phyloP scores from a whole-genome alignment of 371 early-diverging fungal species.

The Lichtheimia corymbifera region DNA sequence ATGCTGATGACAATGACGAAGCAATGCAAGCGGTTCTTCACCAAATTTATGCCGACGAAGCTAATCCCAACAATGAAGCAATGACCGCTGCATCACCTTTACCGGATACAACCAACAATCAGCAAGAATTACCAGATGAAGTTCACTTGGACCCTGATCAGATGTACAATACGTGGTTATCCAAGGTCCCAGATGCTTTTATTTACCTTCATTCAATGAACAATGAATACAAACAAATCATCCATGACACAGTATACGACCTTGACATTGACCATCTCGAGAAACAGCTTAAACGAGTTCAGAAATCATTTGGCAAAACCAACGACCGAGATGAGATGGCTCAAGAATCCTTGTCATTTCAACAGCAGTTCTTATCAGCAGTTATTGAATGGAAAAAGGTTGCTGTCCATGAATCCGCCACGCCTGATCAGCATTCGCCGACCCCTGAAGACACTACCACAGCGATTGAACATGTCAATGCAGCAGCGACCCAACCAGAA shows the following conservation, averaged over 20 bases:
- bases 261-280: conserved; percentile 29
- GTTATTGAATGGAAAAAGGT: not conserved
- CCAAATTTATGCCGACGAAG: conserved; percentile 39
- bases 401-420: no score
- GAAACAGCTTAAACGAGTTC: conserved; percentile 25
- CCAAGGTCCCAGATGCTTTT: conserved; percentile 40
- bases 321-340: conserved; percentile 41
- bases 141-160: conserved; percentile 14
- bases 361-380: conserved; percentile 32
- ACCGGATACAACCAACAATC: not conserved
- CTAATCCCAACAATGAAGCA: conserved; percentile 4
- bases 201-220: conserved; percentile 38
- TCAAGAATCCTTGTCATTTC: conserved; percentile 44
- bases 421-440: no score
- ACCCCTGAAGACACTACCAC: no score
- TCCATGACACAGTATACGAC: conserved; percentile 44
- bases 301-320: conserved; percentile 50
- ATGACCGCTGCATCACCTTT: not conserved
- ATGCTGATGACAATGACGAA: conserved; percentile 56
- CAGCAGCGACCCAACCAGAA: no score
- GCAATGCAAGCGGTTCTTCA: conserved; percentile 48
- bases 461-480: no score
- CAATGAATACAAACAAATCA: conserved; percentile 44
- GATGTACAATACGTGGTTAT: conserved; percentile 26
- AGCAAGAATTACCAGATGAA: not conserved